Evolutionary conservation across 176 grass and related monocot genomes (phyloP).

Genomic region (Ampelocalamus luodianensis): DNA sequence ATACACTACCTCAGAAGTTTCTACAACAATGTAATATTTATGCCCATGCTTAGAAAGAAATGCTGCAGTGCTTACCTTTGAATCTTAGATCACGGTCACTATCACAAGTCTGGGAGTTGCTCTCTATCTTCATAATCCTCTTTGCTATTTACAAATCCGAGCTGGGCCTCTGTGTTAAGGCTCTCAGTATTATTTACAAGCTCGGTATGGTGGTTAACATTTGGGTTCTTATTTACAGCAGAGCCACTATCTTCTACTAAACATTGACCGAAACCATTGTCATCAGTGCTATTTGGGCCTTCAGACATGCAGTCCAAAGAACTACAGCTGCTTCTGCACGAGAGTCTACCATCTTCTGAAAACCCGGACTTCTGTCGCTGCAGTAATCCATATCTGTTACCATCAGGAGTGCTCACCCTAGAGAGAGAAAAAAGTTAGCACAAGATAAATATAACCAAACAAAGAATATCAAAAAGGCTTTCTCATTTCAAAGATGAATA

Average conservation of each 20-base stretch:
- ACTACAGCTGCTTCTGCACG: conserved; percentile 71
- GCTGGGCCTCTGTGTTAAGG: conserved; percentile 66
- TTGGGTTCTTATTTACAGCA: conserved; percentile 77
- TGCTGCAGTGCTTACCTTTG: conserved; percentile 36
- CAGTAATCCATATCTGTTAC: conserved; percentile 53
- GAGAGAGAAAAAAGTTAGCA: conserved; percentile 12
- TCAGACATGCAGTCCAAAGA: conserved; percentile 76
- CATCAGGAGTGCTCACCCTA: conserved; percentile 53
- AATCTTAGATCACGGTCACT: conserved; percentile 21
- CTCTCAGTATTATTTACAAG: conserved; percentile 75
- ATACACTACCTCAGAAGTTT: not conserved
- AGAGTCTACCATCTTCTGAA: conserved; percentile 66
- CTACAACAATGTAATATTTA: conserved; percentile 27
- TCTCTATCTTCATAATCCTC: conserved; percentile 60
- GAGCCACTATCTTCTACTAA: conserved; percentile 50
- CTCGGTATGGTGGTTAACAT: conserved; percentile 54
- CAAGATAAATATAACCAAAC: conserved; percentile 28
- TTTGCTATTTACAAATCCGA: conserved; percentile 85
- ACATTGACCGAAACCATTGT: conserved; percentile 49
- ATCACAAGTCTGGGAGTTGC: conserved; percentile 56
- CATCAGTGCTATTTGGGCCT: conserved; percentile 54
- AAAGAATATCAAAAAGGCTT: not conserved
- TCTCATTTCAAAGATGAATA: conserved; percentile 4
- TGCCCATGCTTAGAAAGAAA: not conserved
- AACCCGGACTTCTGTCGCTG: conserved; percentile 50